Percentiles rank a stretch among this genome's conserved stretches.
phyloP scores from a whole-genome alignment of 1,284 basidiomycete genomes.

The Xerocomus minutiporus region DNA sequence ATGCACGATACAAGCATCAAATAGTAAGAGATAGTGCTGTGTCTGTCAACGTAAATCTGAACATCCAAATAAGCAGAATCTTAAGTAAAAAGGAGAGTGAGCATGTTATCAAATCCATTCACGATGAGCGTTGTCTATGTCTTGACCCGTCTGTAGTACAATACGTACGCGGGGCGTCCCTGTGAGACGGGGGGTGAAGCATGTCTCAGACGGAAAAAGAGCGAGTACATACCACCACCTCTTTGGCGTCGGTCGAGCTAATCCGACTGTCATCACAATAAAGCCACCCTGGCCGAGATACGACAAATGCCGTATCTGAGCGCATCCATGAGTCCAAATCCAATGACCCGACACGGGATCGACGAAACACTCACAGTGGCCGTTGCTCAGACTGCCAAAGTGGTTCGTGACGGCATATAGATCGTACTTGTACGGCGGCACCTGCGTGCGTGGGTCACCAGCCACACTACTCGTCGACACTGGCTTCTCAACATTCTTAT shows the following conservation, averaged over 20 bases:
- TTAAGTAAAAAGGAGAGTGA: slow-evolving; percentile 32
- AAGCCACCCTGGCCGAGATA: slow-evolving; percentile 76
- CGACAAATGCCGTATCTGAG: slow-evolving; percentile 81
- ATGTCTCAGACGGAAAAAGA: not conserved
- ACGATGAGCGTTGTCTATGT: slow-evolving; percentile 34
- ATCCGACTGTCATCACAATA: slow-evolving; percentile 87
- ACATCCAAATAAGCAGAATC: slow-evolving; percentile 32
- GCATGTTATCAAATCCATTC: not conserved
- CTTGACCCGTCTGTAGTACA: slow-evolving; percentile 78
- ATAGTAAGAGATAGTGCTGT: slow-evolving; percentile 15
- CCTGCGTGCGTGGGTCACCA: slow-evolving; percentile 75
- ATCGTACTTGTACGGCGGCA: slow-evolving; percentile 84
- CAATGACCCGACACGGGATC: not conserved
- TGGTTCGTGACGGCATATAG: slow-evolving; percentile 91
- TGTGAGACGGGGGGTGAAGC: slow-evolving; percentile 33
- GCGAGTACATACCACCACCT: slow-evolving; percentile 72
- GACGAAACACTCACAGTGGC: slow-evolving; percentile 72
- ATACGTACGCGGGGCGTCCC: slow-evolving; percentile 83
- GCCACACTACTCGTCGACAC: not conserved
- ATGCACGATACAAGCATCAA: slow-evolving; percentile 21
- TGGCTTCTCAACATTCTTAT: slow-evolving; percentile 39
- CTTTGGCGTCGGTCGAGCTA: slow-evolving; percentile 61
- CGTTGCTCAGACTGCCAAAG: slow-evolving; percentile 84
- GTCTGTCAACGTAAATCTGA: slow-evolving; percentile 5
- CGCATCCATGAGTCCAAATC: not conserved